phyloP scores from a whole-genome alignment of 2,329 filamentous ascomycete genomes.

The Zasmidium cellare region DNA sequence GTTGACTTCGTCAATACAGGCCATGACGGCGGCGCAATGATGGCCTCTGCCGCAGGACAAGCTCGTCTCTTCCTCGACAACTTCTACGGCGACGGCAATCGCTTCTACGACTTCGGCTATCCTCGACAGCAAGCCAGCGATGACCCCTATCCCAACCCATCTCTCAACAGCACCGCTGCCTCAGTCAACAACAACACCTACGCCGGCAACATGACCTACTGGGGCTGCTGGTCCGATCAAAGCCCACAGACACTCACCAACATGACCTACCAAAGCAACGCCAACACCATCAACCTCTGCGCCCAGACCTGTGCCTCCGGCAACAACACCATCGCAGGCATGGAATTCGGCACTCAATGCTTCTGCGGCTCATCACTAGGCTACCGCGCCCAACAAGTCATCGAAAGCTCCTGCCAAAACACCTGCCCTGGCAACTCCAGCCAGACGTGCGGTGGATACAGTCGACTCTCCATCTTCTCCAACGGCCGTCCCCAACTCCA shows the following conservation, averaged over 20 bases:
- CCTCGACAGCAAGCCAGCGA: conserved; percentile 36
- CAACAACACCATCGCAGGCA: conserved; percentile 37
- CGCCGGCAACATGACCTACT: conserved; percentile 37
- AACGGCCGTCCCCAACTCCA: conserved; percentile 23
- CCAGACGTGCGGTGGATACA: conserved; percentile 33
- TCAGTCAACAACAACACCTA: conserved; percentile 32
- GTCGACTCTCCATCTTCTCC: conserved; percentile 36
- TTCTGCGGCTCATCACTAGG: conserved; percentile 35
- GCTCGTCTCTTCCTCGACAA: conserved; percentile 41
- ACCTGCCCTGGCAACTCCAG: conserved; percentile 34
- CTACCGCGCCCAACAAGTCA: conserved; percentile 25
- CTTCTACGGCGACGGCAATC: conserved; percentile 36
- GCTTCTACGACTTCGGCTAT: conserved; percentile 39
- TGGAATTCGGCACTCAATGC: conserved; percentile 35
- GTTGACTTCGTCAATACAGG: conserved; percentile 37
- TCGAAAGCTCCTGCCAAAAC: conserved; percentile 33
- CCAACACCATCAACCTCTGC: conserved; percentile 36
- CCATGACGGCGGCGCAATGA: conserved; percentile 39
- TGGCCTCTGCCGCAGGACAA: conserved; percentile 35
- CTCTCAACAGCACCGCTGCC: conserved; percentile 21
- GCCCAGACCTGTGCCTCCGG: conserved; percentile 30
- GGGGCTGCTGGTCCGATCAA: conserved; percentile 39
- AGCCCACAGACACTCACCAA: conserved; percentile 25
- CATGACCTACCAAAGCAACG: conserved; percentile 27
- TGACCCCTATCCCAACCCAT: conserved; percentile 33